A percentile compares a stretch with the other conserved stretches of the same genome.
Conservation (phyloP, 768 basidiomycete species). For the Phlegmacium glaucopus region DNA sequence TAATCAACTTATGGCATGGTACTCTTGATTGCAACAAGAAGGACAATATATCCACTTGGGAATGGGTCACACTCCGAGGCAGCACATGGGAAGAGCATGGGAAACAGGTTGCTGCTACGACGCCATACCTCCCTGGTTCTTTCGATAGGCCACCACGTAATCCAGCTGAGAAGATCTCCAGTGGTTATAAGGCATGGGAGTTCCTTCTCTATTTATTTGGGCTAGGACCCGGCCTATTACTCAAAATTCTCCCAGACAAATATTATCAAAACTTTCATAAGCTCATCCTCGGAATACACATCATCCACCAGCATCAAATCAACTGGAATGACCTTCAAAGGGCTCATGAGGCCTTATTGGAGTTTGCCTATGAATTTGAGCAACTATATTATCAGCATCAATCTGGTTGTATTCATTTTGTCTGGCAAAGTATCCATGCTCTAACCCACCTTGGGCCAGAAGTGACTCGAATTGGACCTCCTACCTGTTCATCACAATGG, state of each 20-base stretch:
- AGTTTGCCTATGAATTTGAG: slow-evolving; percentile 29
- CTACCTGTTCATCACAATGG: slow-evolving; percentile 20
- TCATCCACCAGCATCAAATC: slow-evolving; percentile 22
- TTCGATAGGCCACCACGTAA: slow-evolving; percentile 41
- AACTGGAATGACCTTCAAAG: slow-evolving; percentile 7
- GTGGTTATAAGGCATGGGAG: slow-evolving; percentile 27
- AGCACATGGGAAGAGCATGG: slow-evolving; percentile 34
- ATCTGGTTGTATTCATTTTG: slow-evolving; percentile 29
- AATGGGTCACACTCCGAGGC: slow-evolving; percentile 25
- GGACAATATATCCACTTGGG: slow-evolving; percentile 19
- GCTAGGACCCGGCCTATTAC: slow-evolving; percentile 25
- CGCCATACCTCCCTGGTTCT: slow-evolving; percentile 33
- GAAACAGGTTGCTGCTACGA: slow-evolving; percentile 22
- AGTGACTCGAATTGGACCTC: slow-evolving; percentile 20
- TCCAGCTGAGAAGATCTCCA: slow-evolving; percentile 34
- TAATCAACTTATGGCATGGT: slow-evolving; percentile 32
- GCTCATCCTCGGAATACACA: slow-evolving; percentile 17
- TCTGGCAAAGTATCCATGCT: slow-evolving; percentile 27
- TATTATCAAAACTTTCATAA: slow-evolving; percentile 28
- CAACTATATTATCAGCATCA: slow-evolving; percentile 27
- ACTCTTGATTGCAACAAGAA: slow-evolving; percentile 11
- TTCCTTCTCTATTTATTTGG: slow-evolving; percentile 25
- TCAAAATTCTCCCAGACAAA: slow-evolving; percentile 17
- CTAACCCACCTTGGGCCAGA: slow-evolving; percentile 25
- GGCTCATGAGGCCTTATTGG: slow-evolving; percentile 13